A percentile compares a stretch with the other conserved stretches of the same genome.
phyloP scores from a whole-genome alignment of 2,329 filamentous ascomycete species.

The Fusarium xyrophilum region DNA sequence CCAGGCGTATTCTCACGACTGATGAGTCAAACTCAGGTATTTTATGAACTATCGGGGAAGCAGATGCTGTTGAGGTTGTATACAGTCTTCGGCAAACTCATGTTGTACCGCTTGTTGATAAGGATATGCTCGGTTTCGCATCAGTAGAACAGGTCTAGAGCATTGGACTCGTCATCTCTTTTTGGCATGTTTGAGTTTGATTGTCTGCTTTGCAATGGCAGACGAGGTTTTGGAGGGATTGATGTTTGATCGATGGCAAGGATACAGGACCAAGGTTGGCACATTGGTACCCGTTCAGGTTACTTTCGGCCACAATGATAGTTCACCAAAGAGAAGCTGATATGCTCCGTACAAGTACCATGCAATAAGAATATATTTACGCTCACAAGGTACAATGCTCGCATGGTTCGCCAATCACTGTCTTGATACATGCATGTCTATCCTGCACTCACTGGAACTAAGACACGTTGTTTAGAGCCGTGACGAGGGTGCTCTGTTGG shows the following conservation, averaged over 20 bases:
- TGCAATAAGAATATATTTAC: neutral
- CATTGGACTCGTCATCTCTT: neutral
- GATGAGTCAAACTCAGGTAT: neutral
- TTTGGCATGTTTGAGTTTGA: neutral
- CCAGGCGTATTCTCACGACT: fast-evolving
- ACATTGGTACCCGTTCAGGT: neutral
- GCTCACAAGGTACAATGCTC: neutral
- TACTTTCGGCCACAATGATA: neutral
- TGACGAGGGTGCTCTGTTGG: neutral
- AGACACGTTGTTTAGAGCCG: neutral
- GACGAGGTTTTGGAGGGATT: no score
- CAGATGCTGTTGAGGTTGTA: fast-evolving
- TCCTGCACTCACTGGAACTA: neutral
- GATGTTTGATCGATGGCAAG: neutral
- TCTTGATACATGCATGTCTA: neutral
- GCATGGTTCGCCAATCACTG: neutral
- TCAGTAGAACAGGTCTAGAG: neutral
- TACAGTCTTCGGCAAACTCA: fast-evolving
- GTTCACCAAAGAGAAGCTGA: neutral
- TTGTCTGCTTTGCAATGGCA: fast-evolving
- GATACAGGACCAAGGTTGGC: neutral
- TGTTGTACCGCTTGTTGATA: neutral
- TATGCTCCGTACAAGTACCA: neutral
- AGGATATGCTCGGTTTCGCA: neutral
- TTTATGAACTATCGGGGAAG: neutral